phyloP scores from a whole-genome alignment of 305 asterid species.

The Solanum hybrid region DNA sequence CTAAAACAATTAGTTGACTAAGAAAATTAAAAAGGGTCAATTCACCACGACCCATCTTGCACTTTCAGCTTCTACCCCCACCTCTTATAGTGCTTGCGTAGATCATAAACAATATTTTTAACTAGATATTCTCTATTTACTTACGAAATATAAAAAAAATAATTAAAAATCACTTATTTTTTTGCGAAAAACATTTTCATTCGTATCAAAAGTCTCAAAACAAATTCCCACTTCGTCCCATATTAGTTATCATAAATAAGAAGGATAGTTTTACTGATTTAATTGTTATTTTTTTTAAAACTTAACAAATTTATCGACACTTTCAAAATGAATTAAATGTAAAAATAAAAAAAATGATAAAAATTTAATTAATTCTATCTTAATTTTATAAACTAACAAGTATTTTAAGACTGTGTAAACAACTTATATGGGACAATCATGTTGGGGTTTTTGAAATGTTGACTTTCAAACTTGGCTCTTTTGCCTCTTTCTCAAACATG shows the following conservation, averaged over 20 bases:
- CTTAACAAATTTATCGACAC: background rate
- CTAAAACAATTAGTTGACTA: background rate
- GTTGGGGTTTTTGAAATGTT: background rate
- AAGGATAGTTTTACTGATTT: background rate
- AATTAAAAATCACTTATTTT: background rate
- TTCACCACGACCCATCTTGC: background rate
- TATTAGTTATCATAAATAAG: background rate
- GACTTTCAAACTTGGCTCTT: background rate
- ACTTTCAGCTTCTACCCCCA: background rate
- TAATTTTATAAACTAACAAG: background rate
- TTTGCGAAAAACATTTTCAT: background rate
- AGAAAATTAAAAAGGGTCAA: too few relatives aligned
- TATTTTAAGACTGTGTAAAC: background rate
- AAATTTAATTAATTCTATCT: background rate
- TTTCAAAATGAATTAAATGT: background rate
- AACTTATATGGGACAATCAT: background rate
- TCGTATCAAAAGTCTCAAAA: background rate
- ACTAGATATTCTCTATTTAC: background rate
- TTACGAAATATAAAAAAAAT: background rate
- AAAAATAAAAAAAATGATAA: background rate
- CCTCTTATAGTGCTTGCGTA: background rate
- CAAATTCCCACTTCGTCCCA: background rate
- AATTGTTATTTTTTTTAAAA: background rate
- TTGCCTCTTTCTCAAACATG: background rate
- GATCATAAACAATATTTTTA: background rate